phyloP scores from a whole-genome alignment of 2,329 filamentous ascomycete genomes.

The Tolypocladium amazonense region DNA sequence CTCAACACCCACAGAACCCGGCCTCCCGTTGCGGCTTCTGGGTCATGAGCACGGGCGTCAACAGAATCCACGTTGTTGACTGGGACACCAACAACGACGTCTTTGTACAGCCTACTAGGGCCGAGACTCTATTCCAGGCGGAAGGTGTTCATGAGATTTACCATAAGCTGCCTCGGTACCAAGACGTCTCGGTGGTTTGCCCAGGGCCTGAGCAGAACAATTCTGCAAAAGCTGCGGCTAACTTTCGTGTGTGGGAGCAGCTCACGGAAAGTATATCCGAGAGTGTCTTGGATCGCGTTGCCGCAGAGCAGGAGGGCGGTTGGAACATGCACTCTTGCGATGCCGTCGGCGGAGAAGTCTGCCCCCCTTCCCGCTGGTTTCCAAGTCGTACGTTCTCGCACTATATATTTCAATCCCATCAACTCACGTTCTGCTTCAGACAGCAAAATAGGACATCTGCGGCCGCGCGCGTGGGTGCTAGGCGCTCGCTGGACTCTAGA shows the following conservation, averaged over 20 bases:
- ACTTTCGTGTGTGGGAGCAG: constrained; percentile 36
- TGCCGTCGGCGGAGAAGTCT: constrained; percentile 31
- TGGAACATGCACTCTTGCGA: constrained; percentile 47
- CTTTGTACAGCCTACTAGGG: constrained; percentile 33
- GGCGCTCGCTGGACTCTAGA: constrained; percentile 31
- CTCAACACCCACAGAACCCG: constrained; percentile 34
- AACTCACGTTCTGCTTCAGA: constrained; percentile 38
- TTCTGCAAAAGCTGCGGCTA: constrained; percentile 9
- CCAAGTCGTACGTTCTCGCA: constrained; percentile 27
- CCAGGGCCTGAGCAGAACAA: constrained; percentile 7
- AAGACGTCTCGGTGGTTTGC: constrained; percentile 20
- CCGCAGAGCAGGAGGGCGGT: constrained; percentile 25
- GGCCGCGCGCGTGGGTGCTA: constrained; percentile 21
- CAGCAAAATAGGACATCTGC: constrained; percentile 32
- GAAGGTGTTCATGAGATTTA: constrained; percentile 28
- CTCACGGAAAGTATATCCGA: constrained; percentile 39
- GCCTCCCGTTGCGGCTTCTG: constrained; percentile 47
- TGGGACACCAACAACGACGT: constrained; percentile 48
- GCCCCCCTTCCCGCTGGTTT: constrained; percentile 25
- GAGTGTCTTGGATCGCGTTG: constrained; percentile 34
- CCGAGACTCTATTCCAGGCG: constrained; percentile 34
- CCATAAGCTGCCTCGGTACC: constrained; percentile 33
- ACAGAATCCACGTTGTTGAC: constrained; percentile 34
- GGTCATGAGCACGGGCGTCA: constrained; percentile 30
- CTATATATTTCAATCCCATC: constrained; percentile 20